These are phyloP conservation scores for Botrytis deweyae DNA, from an alignment of 2,329 filamentous ascomycete species.

Conservation along the genomic window DNA sequence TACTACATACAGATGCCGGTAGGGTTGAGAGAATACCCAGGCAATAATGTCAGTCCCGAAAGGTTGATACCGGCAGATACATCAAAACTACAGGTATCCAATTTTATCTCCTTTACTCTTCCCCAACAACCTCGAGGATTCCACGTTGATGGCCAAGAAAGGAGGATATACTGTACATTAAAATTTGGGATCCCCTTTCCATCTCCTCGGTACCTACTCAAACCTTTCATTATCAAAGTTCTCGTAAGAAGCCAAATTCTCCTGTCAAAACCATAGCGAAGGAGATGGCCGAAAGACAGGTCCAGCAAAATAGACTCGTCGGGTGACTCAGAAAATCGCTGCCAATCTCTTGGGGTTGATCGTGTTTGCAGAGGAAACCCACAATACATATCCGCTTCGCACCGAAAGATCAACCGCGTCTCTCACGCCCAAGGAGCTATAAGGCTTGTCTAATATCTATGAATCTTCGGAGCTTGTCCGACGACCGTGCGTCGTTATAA, in stretches of 20 bases:
- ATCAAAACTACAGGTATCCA: too few species aligned
- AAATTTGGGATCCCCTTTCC: neutral
- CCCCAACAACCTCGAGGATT: too few species aligned
- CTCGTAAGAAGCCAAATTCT: neutral
- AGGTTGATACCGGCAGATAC: neutral
- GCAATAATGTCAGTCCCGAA: neutral
- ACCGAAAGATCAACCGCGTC: neutral
- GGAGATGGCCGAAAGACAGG: neutral
- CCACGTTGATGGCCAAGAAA: neutral
- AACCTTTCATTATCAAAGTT: neutral
- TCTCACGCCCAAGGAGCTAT: neutral
- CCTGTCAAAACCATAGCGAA: neutral
- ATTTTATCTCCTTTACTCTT: neutral
- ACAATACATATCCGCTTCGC: neutral
- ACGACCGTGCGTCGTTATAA: neutral
- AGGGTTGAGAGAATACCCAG: neutral
- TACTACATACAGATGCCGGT: neutral
- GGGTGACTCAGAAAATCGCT: neutral
- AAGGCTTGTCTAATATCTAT: constrained; percentile 6
- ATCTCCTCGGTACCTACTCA: neutral
- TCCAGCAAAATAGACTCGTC: neutral
- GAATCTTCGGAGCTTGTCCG: neutral
- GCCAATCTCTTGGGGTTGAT: neutral
- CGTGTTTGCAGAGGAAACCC: neutral
- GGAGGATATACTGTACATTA: neutral